phyloP scores from a whole-genome alignment of 805 yeast species.

The Ogataea trehalophila region DNA sequence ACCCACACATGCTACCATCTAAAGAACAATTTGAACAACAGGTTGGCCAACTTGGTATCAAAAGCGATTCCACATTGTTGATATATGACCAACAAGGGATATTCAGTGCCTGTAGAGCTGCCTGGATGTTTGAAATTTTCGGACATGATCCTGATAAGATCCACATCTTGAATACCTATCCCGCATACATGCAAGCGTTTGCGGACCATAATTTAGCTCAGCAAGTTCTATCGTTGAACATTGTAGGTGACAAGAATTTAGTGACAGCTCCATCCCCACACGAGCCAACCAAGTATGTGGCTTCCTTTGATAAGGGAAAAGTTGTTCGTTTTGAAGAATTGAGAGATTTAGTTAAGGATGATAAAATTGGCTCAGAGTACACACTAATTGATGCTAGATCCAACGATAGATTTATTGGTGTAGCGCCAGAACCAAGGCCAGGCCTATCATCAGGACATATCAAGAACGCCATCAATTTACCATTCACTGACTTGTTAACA shows the following conservation, averaged over 20 bases:
- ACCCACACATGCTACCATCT: slow-evolving; percentile 90
- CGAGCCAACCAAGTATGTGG: slow-evolving; percentile 29
- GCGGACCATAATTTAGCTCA: slow-evolving; percentile 22
- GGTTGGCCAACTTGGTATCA: slow-evolving; percentile 52
- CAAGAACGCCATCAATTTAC: slow-evolving; percentile 73
- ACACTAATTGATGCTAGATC: slow-evolving; percentile 81
- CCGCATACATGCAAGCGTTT: slow-evolving; percentile 24
- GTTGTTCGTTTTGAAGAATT: slow-evolving; percentile 68
- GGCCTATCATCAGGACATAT: slow-evolving; percentile 89
- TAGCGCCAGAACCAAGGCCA: slow-evolving; percentile 82
- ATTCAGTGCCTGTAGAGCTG: slow-evolving; percentile 86
- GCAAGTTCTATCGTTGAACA: slow-evolving; percentile 17
- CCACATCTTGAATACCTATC: slow-evolving; percentile 65
- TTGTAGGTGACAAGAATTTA: slow-evolving; percentile 17
- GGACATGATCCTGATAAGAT: slow-evolving; percentile 60
- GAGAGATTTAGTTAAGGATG: slow-evolving; percentile 48
- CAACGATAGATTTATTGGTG: slow-evolving; percentile 67
- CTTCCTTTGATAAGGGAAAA: slow-evolving; percentile 38
- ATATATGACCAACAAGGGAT: slow-evolving; percentile 83
- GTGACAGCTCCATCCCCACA: slow-evolving; percentile 21
- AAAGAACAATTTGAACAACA: slow-evolving; percentile 48
- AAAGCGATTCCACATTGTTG: slow-evolving; percentile 54
- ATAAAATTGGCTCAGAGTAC: slow-evolving; percentile 40
- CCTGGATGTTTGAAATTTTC: slow-evolving; percentile 81
- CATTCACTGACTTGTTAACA: slow-evolving; percentile 61